Conservation (phyloP, 2,329 filamentous ascomycete genomes). For the Clarireedia homoeocarpa region DNA sequence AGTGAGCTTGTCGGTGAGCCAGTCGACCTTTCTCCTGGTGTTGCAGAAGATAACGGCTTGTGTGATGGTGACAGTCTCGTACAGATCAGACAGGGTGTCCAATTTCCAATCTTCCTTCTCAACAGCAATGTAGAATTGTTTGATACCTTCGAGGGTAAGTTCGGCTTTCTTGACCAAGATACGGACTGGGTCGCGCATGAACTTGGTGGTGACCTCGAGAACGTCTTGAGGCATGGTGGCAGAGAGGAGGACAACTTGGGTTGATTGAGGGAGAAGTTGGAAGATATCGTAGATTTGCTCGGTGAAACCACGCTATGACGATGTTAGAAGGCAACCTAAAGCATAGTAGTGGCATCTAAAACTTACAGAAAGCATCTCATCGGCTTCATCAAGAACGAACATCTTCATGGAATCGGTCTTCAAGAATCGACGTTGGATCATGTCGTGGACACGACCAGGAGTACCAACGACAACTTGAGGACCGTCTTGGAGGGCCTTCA, state of each 20-base stretch:
- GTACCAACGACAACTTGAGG: conserved; percentile 97
- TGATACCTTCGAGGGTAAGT: conserved; percentile 98
- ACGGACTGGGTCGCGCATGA: conserved; percentile 98
- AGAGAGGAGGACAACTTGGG: conserved; percentile 95
- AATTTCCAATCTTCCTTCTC: conserved; percentile 99
- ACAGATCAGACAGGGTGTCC: conserved; percentile 95
- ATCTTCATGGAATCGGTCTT: conserved; percentile 99
- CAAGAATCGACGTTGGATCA: conserved; percentile 97
- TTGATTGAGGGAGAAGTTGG: conserved; percentile 95
- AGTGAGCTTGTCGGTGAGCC: conserved; percentile 98
- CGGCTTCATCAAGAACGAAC: conserved; percentile 98
- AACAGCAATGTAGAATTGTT: conserved; percentile 99
- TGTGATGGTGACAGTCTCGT: conserved; percentile 99
- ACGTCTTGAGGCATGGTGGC: conserved; percentile 99
- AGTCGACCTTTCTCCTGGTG: conserved; percentile 99
- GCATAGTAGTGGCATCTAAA: neutral
- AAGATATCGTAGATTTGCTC: conserved; percentile 99
- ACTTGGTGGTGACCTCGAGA: conserved; percentile 98
- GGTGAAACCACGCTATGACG: conserved; percentile 80
- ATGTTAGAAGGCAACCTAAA: conserved; percentile 29
- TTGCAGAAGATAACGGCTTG: conserved; percentile 99
- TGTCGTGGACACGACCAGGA: conserved; percentile 96
- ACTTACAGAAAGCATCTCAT: conserved; percentile 92
- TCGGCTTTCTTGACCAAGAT: conserved; percentile 99
- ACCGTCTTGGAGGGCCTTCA: conserved; percentile 93